A percentile compares a stretch with the other conserved stretches of the same genome.
phyloP scores from a whole-genome alignment of 192 early-diverging fungal genomes.

The Obelidium mucronatum region DNA sequence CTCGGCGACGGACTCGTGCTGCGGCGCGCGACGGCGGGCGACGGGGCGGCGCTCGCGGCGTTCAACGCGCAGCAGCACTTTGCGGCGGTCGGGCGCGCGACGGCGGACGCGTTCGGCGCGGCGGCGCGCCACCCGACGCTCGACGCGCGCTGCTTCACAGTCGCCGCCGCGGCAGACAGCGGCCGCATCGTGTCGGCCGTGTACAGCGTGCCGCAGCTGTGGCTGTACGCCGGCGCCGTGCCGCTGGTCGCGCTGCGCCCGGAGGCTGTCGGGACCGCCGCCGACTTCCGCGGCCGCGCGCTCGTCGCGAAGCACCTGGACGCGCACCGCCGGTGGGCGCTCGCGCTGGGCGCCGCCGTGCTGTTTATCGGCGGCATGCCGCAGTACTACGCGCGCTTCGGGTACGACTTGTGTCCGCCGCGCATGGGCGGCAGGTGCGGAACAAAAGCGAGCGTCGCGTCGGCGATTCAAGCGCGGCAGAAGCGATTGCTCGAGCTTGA shows the following conservation, averaged over 20 bases:
- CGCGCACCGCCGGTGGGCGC: constrained; percentile 34
- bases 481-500: no score
- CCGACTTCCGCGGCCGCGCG: constrained; percentile 7
- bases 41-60: constrained; percentile 19
- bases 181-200: constrained; percentile 25
- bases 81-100: neutral
- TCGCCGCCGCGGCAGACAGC: constrained; percentile 31
- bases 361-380: constrained; percentile 42
- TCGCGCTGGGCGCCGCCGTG: constrained; percentile 8
- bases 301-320: constrained; percentile 34
- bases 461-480: neutral
- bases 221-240: constrained; percentile 19
- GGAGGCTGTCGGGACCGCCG: constrained; percentile 35
- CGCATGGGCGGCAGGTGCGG: constrained; percentile 4
- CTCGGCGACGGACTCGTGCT: constrained; percentile 26
- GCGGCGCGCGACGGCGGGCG: constrained; percentile 4
- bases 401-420: constrained; percentile 19
- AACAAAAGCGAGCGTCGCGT: neutral
- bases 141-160: constrained; percentile 26
- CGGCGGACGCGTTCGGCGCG: neutral
- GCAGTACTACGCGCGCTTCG: constrained; percentile 35
- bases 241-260: constrained; percentile 21
- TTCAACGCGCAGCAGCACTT: constrained; percentile 36
- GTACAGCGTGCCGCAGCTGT: constrained; percentile 30
- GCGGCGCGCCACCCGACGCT: constrained; percentile 13